phyloP scores from a whole-genome alignment of 805 yeast genomes.

The Pichia kluyveri region DNA sequence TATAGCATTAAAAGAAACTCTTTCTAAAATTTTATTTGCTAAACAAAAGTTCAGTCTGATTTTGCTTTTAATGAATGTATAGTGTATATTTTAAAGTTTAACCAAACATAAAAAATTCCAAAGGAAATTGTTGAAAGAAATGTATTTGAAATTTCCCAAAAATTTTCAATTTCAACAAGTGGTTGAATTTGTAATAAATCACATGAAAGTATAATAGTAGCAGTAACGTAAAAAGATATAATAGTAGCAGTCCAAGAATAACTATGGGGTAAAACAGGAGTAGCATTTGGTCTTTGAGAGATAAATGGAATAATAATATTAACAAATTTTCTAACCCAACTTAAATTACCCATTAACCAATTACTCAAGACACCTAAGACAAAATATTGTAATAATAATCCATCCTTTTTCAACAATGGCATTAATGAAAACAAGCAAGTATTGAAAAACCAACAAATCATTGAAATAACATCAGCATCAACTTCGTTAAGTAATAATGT shows the following conservation, averaged over 20 bases:
- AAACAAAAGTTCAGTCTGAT: constrained; percentile 4
- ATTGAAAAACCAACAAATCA: constrained; percentile 83
- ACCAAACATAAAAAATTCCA: constrained; percentile 74
- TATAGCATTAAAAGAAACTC: too few relatives aligned
- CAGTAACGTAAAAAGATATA: constrained; percentile 41
- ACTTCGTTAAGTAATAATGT: constrained; percentile 53
- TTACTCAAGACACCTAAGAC: constrained; percentile 56
- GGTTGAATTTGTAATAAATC: constrained; percentile 41
- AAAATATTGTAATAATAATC: constrained; percentile 61
- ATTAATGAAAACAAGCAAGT: constrained; percentile 77
- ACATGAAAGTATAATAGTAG: constrained; percentile 40
- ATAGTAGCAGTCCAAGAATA: constrained; percentile 44
- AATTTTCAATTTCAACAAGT: constrained; percentile 63
- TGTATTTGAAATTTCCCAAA: constrained; percentile 76
- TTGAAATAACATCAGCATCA: constrained; percentile 52
- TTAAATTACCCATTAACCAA: constrained; percentile 67
- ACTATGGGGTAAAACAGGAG: constrained; percentile 37
- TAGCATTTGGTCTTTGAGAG: constrained; percentile 19
- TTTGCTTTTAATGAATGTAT: constrained; percentile 15
- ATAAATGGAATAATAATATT: constrained; percentile 16
- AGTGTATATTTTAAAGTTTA: constrained; percentile 41
- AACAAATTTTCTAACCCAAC: constrained; percentile 38
- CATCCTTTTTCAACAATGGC: constrained; percentile 78
- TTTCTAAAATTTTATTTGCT: neutral
- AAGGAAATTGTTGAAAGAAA: constrained; percentile 71